phyloP scores from a whole-genome alignment of 768 basidiomycete genomes.

The Mycena haematopus region DNA sequence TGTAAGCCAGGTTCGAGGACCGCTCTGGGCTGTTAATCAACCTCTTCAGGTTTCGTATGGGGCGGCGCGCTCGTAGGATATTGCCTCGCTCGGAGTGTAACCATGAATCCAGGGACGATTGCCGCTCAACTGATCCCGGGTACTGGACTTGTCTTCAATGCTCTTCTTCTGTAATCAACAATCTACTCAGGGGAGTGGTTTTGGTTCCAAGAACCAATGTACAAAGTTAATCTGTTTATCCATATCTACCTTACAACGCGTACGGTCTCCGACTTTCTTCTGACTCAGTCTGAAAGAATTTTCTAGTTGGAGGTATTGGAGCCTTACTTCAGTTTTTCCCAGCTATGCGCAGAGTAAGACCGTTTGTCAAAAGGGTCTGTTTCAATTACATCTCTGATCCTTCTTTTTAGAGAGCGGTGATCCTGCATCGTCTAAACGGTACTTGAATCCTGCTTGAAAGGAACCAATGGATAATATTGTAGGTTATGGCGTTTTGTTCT shows the following conservation, averaged over 20 bases:
- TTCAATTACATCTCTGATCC: neutral
- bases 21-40: too few relatives aligned
- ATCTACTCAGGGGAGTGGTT: constrained; percentile 35
- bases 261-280: constrained; percentile 16
- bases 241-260: constrained; percentile 37
- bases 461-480: neutral
- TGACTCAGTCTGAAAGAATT: neutral
- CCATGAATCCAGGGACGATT: constrained; percentile 27
- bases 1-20: constrained; percentile 13
- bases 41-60: constrained; percentile 24
- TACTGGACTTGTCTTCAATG: neutral
- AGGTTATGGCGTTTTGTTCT: constrained; percentile 31
- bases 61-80: constrained; percentile 37
- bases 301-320: constrained; percentile 33
- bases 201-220: constrained; percentile 32
- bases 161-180: neutral
- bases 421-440: constrained; percentile 36
- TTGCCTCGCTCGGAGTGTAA: constrained; percentile 31
- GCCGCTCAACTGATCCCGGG: constrained; percentile 8
- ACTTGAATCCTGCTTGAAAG: neutral
- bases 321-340: constrained; percentile 36
- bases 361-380: neutral
- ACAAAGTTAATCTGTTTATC: constrained; percentile 32
- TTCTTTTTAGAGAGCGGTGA: constrained; percentile 25
- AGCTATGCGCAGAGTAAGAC: constrained; percentile 32